Conservation (phyloP, 768 basidiomycete species). For the Russula griseocarnosa region DNA sequence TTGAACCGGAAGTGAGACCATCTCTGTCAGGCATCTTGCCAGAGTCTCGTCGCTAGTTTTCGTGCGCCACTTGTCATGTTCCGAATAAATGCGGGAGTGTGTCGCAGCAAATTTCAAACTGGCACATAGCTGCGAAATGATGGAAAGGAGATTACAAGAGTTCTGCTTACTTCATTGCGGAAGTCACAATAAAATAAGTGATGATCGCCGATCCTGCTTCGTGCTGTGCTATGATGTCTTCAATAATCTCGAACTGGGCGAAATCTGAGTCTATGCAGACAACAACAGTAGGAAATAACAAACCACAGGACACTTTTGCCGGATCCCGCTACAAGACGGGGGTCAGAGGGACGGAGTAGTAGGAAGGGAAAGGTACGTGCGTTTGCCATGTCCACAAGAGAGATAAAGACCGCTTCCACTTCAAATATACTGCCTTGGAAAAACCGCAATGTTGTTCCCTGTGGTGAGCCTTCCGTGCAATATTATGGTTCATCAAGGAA, state of each 20-base stretch:
- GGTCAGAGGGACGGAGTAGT: too few species aligned
- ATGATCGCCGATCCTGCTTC: not conserved
- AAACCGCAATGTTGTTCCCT: too few species aligned
- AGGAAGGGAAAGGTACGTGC: too few species aligned
- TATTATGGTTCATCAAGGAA: too few species aligned
- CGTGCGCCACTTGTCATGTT: not conserved
- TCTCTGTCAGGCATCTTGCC: not conserved
- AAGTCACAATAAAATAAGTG: conserved; percentile 9
- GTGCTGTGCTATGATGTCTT: not conserved
- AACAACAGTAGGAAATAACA: not conserved
- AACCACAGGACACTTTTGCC: conserved; percentile 1
- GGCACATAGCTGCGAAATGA: not conserved
- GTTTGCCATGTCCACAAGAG: too few species aligned
- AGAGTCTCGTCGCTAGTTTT: not conserved
- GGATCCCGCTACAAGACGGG: not conserved
- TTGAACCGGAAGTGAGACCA: not conserved
- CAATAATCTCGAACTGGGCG: not conserved
- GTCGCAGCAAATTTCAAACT: not conserved
- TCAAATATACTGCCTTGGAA: too few species aligned
- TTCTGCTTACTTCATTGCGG: not conserved
- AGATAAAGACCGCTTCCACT: too few species aligned
- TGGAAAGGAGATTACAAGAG: not conserved
- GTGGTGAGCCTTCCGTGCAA: too few species aligned
- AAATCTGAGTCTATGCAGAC: not conserved
- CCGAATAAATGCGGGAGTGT: not conserved